Conservation (phyloP, 306 rosid genomes). For the Clitoria ternatea region DNA sequence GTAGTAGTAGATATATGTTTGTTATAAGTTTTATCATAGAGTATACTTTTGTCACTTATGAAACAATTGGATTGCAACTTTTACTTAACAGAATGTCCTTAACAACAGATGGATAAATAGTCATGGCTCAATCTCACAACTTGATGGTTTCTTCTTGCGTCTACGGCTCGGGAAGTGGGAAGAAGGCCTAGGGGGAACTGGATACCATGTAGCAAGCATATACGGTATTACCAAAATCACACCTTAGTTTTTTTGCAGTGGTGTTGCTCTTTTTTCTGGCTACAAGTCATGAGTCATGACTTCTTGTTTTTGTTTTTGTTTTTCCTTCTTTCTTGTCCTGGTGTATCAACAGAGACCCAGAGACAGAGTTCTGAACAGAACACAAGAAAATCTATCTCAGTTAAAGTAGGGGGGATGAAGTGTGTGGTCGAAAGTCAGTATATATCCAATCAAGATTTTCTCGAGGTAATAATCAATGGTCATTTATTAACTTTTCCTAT, state of each 20-base stretch:
- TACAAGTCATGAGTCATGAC: neutral
- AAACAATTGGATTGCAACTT: slow-evolving; percentile 6
- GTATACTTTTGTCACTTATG: neutral
- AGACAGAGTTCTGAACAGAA: slow-evolving; percentile 32
- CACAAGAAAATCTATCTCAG: slow-evolving; percentile 44
- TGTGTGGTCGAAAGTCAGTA: slow-evolving; percentile 61
- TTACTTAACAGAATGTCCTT: slow-evolving; percentile 24
- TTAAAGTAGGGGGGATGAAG: slow-evolving; percentile 57
- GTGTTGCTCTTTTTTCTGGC: too few species aligned
- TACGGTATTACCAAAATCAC: slow-evolving; percentile 49
- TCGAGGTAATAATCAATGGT: slow-evolving; percentile 56
- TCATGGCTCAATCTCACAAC: slow-evolving; percentile 40
- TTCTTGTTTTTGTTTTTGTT: neutral
- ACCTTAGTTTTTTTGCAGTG: slow-evolving; percentile 18
- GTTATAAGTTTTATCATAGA: neutral
- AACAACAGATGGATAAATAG: slow-evolving; percentile 66
- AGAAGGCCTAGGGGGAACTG: slow-evolving; percentile 75
- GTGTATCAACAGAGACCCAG: slow-evolving; percentile 42
- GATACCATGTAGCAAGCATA: slow-evolving; percentile 82
- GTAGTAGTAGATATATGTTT: neutral
- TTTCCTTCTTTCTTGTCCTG: neutral
- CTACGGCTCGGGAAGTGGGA: slow-evolving; percentile 88
- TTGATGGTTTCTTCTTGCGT: slow-evolving; percentile 84
- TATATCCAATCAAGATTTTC: slow-evolving; percentile 85
- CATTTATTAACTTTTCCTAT: neutral